Evolutionary conservation across 2,329 filamentous ascomycete species (phyloP).

Genomic region (Pseudogymnoascus sp.): DNA sequence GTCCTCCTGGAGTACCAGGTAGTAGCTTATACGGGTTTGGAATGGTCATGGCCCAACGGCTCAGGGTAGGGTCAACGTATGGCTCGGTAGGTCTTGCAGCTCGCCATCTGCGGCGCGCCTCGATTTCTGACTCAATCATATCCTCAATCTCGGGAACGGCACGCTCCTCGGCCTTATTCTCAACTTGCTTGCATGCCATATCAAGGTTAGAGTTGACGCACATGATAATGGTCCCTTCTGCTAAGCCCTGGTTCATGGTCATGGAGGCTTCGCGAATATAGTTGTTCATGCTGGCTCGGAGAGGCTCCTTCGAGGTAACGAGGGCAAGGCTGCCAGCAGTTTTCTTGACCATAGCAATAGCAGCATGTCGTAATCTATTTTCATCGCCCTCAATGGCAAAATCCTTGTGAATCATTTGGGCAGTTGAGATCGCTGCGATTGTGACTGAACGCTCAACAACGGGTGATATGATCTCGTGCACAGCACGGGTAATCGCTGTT

Average conservation of each 20-base stretch:
- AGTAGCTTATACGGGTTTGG: conserved; percentile 87
- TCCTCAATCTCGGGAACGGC: conserved; percentile 92
- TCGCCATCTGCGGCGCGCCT: conserved; percentile 67
- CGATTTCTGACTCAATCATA: conserved; percentile 74
- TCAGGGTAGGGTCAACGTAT: conserved; percentile 74
- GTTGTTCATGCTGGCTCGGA: conserved; percentile 94
- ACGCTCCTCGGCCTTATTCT: conserved; percentile 89
- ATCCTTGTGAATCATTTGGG: conserved; percentile 92
- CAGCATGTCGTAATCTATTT: conserved; percentile 73
- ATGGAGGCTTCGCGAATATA: conserved; percentile 69
- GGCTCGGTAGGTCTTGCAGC: conserved; percentile 69
- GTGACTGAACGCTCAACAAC: conserved; percentile 97
- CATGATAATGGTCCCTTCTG: conserved; percentile 94
- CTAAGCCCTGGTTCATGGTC: conserved; percentile 66
- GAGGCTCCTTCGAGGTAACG: conserved; percentile 96
- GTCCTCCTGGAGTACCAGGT: conserved; percentile 52
- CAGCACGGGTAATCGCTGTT: conserved; percentile 76
- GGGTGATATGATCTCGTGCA: conserved; percentile 93
- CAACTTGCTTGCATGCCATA: conserved; percentile 83
- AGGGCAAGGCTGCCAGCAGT: conserved; percentile 88
- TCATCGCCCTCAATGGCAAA: conserved; percentile 90
- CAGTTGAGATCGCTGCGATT: conserved; percentile 92
- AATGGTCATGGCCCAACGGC: conserved; percentile 87
- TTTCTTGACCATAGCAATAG: conserved; percentile 89
- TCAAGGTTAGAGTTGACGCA: conserved; percentile 98